phyloP scores from a whole-genome alignment of 352 stramenopile genomes.

The Globisporangium middletonii region DNA sequence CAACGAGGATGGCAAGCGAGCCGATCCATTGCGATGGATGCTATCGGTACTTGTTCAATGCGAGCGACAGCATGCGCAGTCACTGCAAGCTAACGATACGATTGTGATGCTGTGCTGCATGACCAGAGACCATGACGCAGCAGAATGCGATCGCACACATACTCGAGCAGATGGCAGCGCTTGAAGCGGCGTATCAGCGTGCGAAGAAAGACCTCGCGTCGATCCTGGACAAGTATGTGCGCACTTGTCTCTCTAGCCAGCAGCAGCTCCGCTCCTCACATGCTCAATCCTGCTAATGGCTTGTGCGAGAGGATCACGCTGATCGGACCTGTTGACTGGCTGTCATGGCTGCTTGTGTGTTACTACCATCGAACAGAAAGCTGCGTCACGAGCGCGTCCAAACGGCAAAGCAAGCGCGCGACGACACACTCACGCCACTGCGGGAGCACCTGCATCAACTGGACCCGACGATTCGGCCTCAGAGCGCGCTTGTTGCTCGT shows the following conservation, averaged over 20 bases:
- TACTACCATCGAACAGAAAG: constrained; percentile 18
- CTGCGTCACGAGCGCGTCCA: constrained; percentile 41
- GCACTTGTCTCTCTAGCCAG: not conserved
- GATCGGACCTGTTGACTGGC: too few relatives aligned
- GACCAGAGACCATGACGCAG: constrained; percentile 21
- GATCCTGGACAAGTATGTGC: constrained; percentile 38
- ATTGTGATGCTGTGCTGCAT: not conserved
- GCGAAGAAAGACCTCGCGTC: constrained; percentile 38
- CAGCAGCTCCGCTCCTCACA: not conserved
- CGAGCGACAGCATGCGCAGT: not conserved
- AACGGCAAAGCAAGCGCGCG: constrained; percentile 24
- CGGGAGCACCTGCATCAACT: constrained; percentile 23
- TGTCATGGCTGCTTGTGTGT: constrained; percentile 1
- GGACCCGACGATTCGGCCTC: constrained; percentile 13
- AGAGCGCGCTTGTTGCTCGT: not conserved
- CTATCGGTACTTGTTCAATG: not conserved
- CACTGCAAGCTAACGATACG: not conserved
- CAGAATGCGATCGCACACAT: constrained; percentile 30
- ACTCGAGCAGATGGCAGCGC: constrained; percentile 23
- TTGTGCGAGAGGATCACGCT: too few relatives aligned
- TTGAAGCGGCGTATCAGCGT: constrained; percentile 33
- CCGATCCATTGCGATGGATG: too few relatives aligned
- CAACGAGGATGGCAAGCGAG: not conserved
- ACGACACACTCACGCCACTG: constrained; percentile 19
- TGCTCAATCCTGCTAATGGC: not conserved